Evolutionary conservation across 768 basidiomycete genomes (phyloP), one percentile per base, ranked within the genome.

Genomic region (Crepidotus variabilis): DNA sequence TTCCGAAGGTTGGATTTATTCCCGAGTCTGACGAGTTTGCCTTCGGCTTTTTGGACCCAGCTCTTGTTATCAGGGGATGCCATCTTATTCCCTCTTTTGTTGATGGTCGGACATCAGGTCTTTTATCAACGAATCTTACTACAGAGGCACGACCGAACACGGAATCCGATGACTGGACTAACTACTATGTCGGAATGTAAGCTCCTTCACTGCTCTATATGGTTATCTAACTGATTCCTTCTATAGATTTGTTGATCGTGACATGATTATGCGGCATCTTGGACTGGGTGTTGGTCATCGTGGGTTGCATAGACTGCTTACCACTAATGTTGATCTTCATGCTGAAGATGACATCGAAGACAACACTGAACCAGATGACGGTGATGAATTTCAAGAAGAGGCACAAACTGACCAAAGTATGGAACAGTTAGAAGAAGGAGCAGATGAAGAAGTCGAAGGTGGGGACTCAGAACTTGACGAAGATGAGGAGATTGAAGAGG

Each of bases 1-100:
- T 63, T 1, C 57, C 58, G 10, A 53, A 39, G 6, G 4, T 63
- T 28, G 34, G 47, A 1, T 63, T 60, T 49, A 2, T 59, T 1
- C 22, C 51, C 2, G 55, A 39, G 14, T 5, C 20, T 6, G 52
- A 53, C 18, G 36, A 53, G 5, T 53, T 8, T 18, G 57, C 60
- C 1, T 65, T 65, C 48, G 58, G 58, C 8, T 65, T 65, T 47
- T 16, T 65, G 4, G 58, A 65, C 54, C 64, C 63, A 0, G 52
- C 45, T 5, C 46, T 60, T 22, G 54, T 62, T 18, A 49, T 65
- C 8, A 20, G 59, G 10, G 56, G 47, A 2, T 43, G 52, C 16
- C 64, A 65, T 33, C 36, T 65, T 0, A 61, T 65, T 14, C 64
- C 61, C 0, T 36, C 43, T 1, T 63, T 60, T 33, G 33, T 24